Conservation (phyloP, 2,329 filamentous ascomycete species). For the Sarocladium oryzae region DNA sequence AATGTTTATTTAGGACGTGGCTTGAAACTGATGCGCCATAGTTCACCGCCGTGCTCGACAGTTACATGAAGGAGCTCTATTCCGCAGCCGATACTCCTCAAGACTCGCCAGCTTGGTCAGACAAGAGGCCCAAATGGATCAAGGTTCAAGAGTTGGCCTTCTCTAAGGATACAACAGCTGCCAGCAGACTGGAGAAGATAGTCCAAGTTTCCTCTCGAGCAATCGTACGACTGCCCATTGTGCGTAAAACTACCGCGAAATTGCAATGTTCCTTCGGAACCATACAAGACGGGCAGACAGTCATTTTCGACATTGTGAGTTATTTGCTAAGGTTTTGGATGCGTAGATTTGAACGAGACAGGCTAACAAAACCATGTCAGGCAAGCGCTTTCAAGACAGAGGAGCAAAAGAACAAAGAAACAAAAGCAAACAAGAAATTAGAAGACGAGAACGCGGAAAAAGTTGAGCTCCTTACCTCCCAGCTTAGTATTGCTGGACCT, state of each 20-base stretch:
- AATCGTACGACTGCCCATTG: conserved; percentile 13
- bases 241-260: conserved; percentile 10
- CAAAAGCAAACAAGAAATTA: too few species aligned
- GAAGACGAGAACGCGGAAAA: neutral
- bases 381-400: neutral
- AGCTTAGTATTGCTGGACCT: conserved; percentile 15
- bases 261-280: neutral
- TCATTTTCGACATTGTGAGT: conserved; percentile 15
- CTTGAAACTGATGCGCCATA: neutral
- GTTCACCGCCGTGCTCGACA: conserved; percentile 15
- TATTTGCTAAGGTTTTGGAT: neutral
- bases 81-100: neutral
- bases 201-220: conserved; percentile 8
- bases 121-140: neutral
- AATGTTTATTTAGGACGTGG: too few species aligned
- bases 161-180: too few species aligned
- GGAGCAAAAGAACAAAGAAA: too few species aligned
- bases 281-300: conserved; percentile 7
- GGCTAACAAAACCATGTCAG: neutral
- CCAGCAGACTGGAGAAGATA: neutral
- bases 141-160: neutral
- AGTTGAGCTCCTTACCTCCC: neutral
- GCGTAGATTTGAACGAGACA: neutral
- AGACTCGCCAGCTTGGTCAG: neutral
- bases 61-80: conserved; percentile 6